phyloP scores from a whole-genome alignment of 2,329 filamentous ascomycete genomes.

The Phaeophleospora eucalypticola region DNA sequence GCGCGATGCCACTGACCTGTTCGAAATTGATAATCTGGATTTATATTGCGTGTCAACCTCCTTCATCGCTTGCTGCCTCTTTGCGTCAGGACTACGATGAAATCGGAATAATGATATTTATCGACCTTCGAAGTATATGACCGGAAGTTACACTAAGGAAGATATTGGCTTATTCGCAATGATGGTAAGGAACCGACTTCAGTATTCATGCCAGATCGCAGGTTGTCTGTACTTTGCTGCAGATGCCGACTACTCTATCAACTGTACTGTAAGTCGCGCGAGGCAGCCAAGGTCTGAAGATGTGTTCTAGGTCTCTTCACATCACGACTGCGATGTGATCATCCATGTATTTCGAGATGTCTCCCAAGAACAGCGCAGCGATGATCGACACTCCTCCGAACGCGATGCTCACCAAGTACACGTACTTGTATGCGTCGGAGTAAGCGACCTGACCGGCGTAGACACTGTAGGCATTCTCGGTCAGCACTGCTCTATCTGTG shows the following conservation, averaged over 20 bases:
- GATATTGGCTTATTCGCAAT: no score
- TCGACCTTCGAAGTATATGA: background rate
- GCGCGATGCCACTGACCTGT: no score
- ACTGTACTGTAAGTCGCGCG: no score
- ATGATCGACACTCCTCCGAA: slow-evolving; percentile 30
- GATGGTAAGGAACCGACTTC: no score
- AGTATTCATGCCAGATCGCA: no score
- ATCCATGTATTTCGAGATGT: slow-evolving; percentile 33
- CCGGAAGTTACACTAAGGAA: no score
- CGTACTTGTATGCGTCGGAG: slow-evolving; percentile 27
- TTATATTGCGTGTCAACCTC: background rate
- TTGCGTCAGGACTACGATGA: background rate
- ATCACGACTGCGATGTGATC: slow-evolving; percentile 44
- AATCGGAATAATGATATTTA: background rate
- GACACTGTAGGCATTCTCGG: slow-evolving; percentile 5
- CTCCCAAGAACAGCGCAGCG: slow-evolving; percentile 27
- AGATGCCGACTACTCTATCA: no score
- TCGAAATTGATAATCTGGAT: no score
- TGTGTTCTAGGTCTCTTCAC: slow-evolving; percentile 6
- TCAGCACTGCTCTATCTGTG: background rate
- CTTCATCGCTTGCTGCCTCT: background rate
- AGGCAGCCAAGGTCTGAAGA: no score
- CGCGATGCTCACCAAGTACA: slow-evolving; percentile 30
- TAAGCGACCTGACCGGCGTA: slow-evolving; percentile 26
- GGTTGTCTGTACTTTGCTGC: no score